Percentiles rank a stretch among this genome's conserved stretches.
Evolutionary conservation across 768 basidiomycete species (phyloP).

Genomic region (Agaricus sinodeliciosus): DNA sequence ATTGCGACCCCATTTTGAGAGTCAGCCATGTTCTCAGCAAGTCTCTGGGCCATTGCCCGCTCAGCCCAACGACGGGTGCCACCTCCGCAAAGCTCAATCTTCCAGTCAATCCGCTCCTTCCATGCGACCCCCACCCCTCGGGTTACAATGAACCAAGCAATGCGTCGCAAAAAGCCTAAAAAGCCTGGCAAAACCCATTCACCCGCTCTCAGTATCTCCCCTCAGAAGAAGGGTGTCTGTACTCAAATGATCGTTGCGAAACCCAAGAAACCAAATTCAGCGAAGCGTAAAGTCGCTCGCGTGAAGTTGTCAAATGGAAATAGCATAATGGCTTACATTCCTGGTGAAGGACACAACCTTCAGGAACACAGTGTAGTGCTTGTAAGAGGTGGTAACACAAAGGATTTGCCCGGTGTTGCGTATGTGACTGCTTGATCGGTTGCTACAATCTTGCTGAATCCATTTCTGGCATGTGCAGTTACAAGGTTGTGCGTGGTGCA

Average conservation of each 20-base stretch:
- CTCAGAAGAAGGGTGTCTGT: constrained; percentile 91
- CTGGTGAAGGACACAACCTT: constrained; percentile 95
- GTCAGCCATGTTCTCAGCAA: constrained; percentile 27
- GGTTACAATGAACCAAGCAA: constrained; percentile 83
- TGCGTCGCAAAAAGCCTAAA: constrained; percentile 61
- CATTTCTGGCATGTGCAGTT: constrained; percentile 40
- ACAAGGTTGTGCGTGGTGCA: constrained; percentile 91
- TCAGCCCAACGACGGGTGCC: constrained; percentile 22
- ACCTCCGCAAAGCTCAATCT: constrained; percentile 11
- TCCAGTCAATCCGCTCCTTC: constrained; percentile 29
- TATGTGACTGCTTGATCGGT: constrained; percentile 24
- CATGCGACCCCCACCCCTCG: constrained; percentile 51
- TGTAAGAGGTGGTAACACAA: constrained; percentile 90
- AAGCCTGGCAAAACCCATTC: constrained; percentile 53
- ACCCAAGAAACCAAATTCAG: constrained; percentile 98
- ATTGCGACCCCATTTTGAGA: background rate
- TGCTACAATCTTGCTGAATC: background rate
- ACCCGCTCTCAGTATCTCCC: constrained; percentile 72
- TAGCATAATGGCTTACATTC: constrained; percentile 88
- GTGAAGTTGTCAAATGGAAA: constrained; percentile 89
- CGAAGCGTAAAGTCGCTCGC: constrained; percentile 93
- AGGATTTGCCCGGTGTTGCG: constrained; percentile 98
- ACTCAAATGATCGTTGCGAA: constrained; percentile 72
- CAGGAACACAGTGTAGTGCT: constrained; percentile 97
- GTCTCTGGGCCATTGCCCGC: constrained; percentile 27